Evolutionary conservation across 2,329 filamentous ascomycete genomes (phyloP).

Genomic region (Phyllosticta citrichinensis): DNA sequence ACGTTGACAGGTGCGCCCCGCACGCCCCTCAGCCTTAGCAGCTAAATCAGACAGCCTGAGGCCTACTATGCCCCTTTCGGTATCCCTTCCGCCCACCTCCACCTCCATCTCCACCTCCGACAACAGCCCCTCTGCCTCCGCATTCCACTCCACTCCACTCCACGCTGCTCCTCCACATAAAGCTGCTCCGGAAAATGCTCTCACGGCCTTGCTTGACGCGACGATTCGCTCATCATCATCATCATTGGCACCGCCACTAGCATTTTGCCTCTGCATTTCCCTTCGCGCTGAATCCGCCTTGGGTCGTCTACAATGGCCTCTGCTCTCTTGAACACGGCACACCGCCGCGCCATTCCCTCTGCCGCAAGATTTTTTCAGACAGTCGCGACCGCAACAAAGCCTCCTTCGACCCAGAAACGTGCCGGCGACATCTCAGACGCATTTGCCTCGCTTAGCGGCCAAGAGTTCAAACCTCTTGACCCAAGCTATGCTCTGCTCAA

Average conservation of each 20-base stretch:
- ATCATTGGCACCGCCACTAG: not conserved
- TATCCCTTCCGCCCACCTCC: not conserved
- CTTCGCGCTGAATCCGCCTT: not conserved
- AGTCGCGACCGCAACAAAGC: slow-evolving; percentile 14
- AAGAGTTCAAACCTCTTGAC: slow-evolving; percentile 34
- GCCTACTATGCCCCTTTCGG: not conserved
- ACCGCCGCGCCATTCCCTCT: slow-evolving; percentile 4
- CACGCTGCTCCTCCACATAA: not conserved
- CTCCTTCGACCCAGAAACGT: slow-evolving; percentile 29
- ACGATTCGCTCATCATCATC: not conserved
- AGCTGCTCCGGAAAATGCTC: not conserved
- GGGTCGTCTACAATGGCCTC: not conserved
- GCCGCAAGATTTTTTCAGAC: slow-evolving; percentile 14
- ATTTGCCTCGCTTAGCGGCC: slow-evolving; percentile 39
- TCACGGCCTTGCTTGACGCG: not conserved
- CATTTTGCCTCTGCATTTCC: not conserved
- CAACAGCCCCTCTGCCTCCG: not conserved
- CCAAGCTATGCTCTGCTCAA: slow-evolving; percentile 38
- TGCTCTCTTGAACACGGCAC: slow-evolving; percentile 20
- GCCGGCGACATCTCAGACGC: slow-evolving; percentile 42
- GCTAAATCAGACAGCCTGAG: not conserved
- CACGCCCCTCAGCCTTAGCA: not conserved
- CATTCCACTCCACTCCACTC: not conserved
- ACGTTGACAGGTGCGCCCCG: not conserved
- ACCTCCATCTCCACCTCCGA: not conserved